phyloP scores from a whole-genome alignment of 352 stramenopile genomes.

The Phytophthora hibernalis region DNA sequence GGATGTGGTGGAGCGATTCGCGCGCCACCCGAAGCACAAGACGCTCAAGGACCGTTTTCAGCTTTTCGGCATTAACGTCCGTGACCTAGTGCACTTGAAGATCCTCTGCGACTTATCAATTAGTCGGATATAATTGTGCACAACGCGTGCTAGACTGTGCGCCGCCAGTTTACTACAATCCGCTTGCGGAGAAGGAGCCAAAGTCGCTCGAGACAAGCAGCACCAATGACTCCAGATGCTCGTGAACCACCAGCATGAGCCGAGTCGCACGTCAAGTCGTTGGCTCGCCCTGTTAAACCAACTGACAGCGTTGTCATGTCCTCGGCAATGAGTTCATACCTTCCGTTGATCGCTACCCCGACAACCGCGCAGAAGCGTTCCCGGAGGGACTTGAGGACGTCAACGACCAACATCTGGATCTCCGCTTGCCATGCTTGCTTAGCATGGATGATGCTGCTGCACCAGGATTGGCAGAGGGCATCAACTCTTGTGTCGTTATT shows the following conservation, averaged over 20 bases:
- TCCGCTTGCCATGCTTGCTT: conserved; percentile 94
- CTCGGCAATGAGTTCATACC: conserved; percentile 85
- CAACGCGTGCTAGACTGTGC: conserved; percentile 98
- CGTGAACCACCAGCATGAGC: conserved; percentile 83
- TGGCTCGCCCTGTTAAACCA: conserved; percentile 48
- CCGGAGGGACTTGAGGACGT: conserved; percentile 91
- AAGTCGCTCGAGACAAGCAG: conserved; percentile 66
- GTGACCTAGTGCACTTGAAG: conserved; percentile 95
- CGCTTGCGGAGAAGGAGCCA: conserved; percentile 88
- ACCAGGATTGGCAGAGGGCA: conserved; percentile 85
- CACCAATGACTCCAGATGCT: conserved; percentile 63
- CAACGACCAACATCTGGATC: conserved; percentile 96
- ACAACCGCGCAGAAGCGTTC: conserved; percentile 65
- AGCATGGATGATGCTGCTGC: conserved; percentile 94
- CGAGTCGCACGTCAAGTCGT: conserved; percentile 66
- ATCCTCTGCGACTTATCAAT: conserved; percentile 92
- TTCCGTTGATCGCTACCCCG: conserved; percentile 76
- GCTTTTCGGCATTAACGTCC: conserved; percentile 96
- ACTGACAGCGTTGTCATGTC: conserved; percentile 56
- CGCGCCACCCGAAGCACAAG: conserved; percentile 92
- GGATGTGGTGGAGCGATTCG: conserved; percentile 91
- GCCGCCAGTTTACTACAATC: conserved; percentile 95
- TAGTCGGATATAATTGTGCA: conserved; percentile 95
- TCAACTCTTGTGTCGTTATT: conserved; percentile 98
- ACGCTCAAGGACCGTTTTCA: conserved; percentile 94